Percentiles rank a stretch among this genome's conserved stretches.
Conservation (phyloP, 495 filamentous ascomycete species). For the Neurospora tetrasperma region DNA sequence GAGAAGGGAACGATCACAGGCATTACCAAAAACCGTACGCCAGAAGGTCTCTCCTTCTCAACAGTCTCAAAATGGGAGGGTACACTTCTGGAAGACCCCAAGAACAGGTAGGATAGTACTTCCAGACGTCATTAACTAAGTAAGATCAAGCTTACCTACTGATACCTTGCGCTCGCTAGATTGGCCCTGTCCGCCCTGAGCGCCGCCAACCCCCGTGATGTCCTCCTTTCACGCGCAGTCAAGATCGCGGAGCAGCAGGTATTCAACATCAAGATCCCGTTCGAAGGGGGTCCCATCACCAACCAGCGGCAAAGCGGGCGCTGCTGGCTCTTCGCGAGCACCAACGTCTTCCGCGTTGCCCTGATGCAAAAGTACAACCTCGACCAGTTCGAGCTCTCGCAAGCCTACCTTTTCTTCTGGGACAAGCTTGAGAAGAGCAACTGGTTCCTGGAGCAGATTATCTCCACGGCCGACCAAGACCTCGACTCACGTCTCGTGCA, state of each 20-base stretch:
- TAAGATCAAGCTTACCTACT: not conserved
- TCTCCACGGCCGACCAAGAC: conserved; percentile 58
- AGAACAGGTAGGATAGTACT: conserved; percentile 39
- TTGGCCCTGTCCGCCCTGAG: conserved; percentile 61
- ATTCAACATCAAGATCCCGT: conserved; percentile 73
- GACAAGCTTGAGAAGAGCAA: conserved; percentile 91
- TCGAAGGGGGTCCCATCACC: conserved; percentile 75
- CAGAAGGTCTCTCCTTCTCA: conserved; percentile 34
- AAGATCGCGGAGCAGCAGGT: conserved; percentile 58
- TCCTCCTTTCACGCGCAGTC: conserved; percentile 45
- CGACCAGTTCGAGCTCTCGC: conserved; percentile 70
- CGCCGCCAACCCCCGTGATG: conserved; percentile 41
- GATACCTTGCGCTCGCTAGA: conserved; percentile 12
- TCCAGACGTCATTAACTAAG: not conserved
- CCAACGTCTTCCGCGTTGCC: conserved; percentile 77
- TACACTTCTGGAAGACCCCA: conserved; percentile 50
- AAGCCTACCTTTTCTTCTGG: conserved; percentile 89
- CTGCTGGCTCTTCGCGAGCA: conserved; percentile 84
- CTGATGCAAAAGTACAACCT: conserved; percentile 73
- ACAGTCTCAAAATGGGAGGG: conserved; percentile 47
- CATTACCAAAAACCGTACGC: conserved; percentile 15
- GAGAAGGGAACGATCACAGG: conserved; percentile 3
- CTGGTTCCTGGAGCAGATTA: conserved; percentile 73
- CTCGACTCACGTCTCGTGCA: conserved; percentile 62
- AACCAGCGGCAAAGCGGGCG: conserved; percentile 70